Evolutionary conservation across 2,329 filamentous ascomycete species (phyloP).

Genomic region (Pezicula radicicola): DNA sequence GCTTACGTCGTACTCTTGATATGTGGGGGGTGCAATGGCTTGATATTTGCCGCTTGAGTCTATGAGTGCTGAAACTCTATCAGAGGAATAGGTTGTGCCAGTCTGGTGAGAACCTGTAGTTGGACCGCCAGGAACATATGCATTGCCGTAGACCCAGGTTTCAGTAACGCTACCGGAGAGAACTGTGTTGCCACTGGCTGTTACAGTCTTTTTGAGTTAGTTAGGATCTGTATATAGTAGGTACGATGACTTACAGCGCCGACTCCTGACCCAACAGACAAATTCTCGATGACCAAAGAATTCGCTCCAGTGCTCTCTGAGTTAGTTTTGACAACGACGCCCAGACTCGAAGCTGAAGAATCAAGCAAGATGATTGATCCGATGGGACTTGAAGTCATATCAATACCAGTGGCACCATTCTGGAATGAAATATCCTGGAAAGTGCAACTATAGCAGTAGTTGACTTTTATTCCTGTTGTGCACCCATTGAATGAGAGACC

Average conservation of each 20-base stretch:
- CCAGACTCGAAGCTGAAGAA: not conserved
- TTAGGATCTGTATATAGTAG: too few species aligned
- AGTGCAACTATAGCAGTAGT: not conserved
- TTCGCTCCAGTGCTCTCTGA: not conserved
- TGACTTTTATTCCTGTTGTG: not conserved
- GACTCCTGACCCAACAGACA: not conserved
- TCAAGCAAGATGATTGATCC: not conserved
- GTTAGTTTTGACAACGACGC: not conserved
- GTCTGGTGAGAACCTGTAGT: too few species aligned
- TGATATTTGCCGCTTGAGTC: conserved; percentile 36
- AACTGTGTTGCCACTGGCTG: not conserved
- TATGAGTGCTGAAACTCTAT: conserved; percentile 15
- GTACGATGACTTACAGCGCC: too few species aligned
- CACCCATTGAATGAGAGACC: conserved; percentile 39
- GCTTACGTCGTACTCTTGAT: conserved; percentile 34
- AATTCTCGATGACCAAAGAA: conserved; percentile 1
- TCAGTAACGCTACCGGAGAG: not conserved
- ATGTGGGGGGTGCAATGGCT: conserved; percentile 38
- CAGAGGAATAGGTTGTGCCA: conserved; percentile 1
- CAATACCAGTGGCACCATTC: not conserved
- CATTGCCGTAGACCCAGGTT: conserved; percentile 8
- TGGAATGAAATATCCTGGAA: conserved; percentile 2
- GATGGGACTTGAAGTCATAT: not conserved
- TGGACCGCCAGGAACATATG: not conserved
- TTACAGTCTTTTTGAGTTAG: too few species aligned